These are phyloP conservation scores for Albifimbria verrucaria DNA, from an alignment of 2,329 filamentous ascomycete genomes.

Conservation along the genomic window DNA sequence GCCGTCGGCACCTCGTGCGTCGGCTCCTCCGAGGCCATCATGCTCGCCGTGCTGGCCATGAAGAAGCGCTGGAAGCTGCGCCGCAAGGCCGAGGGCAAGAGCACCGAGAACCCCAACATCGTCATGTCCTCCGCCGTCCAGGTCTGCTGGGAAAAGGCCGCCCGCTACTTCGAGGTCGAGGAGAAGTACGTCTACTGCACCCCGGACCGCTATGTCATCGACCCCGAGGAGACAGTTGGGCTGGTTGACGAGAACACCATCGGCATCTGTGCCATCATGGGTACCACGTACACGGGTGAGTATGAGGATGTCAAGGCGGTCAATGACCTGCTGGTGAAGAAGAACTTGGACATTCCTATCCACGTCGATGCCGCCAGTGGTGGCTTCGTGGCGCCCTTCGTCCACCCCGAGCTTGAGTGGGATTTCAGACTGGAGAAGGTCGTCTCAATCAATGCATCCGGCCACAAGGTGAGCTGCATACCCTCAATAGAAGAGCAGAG, in stretches of 20 bases:
- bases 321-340: slow-evolving; percentile 79
- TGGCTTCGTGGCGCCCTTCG: slow-evolving; percentile 90
- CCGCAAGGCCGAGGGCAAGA: slow-evolving; percentile 78
- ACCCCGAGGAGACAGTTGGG: slow-evolving; percentile 57
- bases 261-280: slow-evolving; percentile 87
- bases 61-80: slow-evolving; percentile 92
- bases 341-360: slow-evolving; percentile 75
- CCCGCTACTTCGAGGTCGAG: slow-evolving; percentile 87
- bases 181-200: slow-evolving; percentile 75
- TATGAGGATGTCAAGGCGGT: slow-evolving; percentile 92
- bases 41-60: slow-evolving; percentile 83
- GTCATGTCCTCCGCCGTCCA: slow-evolving; percentile 96
- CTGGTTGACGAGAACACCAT: slow-evolving; percentile 71
- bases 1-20: slow-evolving; percentile 86
- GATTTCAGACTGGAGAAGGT: slow-evolving; percentile 89
- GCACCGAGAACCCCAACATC: slow-evolving; percentile 78
- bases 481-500: no score
- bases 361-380: slow-evolving; percentile 92
- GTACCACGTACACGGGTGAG: slow-evolving; percentile 92
- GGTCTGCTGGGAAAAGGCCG: slow-evolving; percentile 94
- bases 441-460: slow-evolving; percentile 89
- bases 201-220: slow-evolving; percentile 58
- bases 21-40: slow-evolving; percentile 86
- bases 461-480: slow-evolving; percentile 65
- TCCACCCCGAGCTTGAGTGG: slow-evolving; percentile 80